Percentiles rank a stretch among this genome's conserved stretches.
These are phyloP conservation scores for Ailanthus altissimus DNA, from an alignment of 345 rosid genomes.

Conservation along the genomic window DNA sequence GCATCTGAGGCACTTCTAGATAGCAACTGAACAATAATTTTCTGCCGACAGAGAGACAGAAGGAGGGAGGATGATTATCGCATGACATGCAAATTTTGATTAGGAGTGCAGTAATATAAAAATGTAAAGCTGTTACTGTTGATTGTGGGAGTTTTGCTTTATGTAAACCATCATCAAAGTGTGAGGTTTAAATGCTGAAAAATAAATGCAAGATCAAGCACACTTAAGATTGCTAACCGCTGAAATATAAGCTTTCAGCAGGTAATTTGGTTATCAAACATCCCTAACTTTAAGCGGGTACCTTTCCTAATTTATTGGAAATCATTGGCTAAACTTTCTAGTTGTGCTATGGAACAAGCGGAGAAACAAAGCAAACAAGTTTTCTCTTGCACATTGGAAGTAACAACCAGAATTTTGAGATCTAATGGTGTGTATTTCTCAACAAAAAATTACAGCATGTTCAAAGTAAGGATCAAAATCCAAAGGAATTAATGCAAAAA, in stretches of 20 bases:
- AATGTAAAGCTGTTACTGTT: background rate
- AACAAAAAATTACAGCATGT: background rate
- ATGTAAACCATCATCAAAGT: background rate
- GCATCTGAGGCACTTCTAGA: background rate
- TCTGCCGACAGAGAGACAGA: background rate
- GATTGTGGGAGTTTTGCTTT: background rate
- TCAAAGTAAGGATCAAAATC: background rate
- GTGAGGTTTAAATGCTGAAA: background rate
- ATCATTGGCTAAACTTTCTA: background rate
- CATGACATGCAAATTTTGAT: background rate
- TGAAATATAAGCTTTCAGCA: background rate
- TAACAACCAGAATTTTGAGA: background rate
- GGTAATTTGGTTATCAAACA: background rate
- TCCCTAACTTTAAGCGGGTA: background rate
- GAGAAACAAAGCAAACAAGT: background rate
- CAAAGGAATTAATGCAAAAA: background rate
- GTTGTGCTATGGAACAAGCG: background rate
- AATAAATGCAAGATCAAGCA: background rate
- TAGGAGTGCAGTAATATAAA: background rate
- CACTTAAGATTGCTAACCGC: background rate
- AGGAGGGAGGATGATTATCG: background rate
- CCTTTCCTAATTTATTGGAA: background rate
- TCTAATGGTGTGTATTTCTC: background rate
- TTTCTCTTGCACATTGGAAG: background rate
- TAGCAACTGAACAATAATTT: background rate